Evolutionary conservation across 2,329 filamentous ascomycete species (phyloP).

Genomic region (Xylariomycetidae sp.): DNA sequence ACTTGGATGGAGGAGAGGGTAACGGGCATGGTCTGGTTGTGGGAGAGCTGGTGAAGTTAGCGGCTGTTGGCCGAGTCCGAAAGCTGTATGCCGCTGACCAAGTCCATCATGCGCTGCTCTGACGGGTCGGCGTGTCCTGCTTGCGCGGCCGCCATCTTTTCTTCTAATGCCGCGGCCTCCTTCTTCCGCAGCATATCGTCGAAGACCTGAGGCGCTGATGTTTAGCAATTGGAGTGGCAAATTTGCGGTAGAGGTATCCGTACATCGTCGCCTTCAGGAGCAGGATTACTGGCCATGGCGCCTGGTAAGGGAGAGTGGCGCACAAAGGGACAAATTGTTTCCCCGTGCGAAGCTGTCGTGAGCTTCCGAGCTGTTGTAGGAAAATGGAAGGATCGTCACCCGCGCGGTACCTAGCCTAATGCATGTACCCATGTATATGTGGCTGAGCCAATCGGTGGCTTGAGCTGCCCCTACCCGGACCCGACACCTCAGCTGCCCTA

Average conservation of each 20-base stretch:
- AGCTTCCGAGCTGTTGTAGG: too few relatives aligned
- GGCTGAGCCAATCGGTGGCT: too few relatives aligned
- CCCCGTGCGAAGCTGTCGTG: too few relatives aligned
- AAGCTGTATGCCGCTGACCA: slow-evolving; percentile 47
- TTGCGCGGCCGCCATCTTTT: slow-evolving; percentile 19
- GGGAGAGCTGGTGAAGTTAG: slow-evolving; percentile 51
- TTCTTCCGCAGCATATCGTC: slow-evolving; percentile 23
- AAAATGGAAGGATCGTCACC: too few relatives aligned
- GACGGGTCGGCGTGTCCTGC: slow-evolving; percentile 39
- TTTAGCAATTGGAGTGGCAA: not conserved
- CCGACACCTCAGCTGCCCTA: too few relatives aligned
- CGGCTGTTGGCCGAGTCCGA: slow-evolving; percentile 2
- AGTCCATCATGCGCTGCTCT: slow-evolving; percentile 56
- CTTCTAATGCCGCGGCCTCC: slow-evolving; percentile 23
- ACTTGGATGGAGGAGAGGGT: slow-evolving; percentile 82
- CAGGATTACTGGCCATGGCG: slow-evolving; percentile 19
- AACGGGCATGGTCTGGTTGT: slow-evolving; percentile 81
- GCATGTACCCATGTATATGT: too few relatives aligned
- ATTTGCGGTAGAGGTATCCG: slow-evolving; percentile 2
- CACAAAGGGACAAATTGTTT: too few relatives aligned
- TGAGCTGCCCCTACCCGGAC: too few relatives aligned
- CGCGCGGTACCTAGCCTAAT: too few relatives aligned
- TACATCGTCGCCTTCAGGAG: slow-evolving; percentile 21
- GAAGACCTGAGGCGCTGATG: slow-evolving; percentile 22
- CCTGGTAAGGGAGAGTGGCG: too few relatives aligned